Percentiles rank a stretch among this genome's conserved stretches.
phyloP scores from a whole-genome alignment of 1,284 basidiomycete genomes.

The Malassezia globosa region DNA sequence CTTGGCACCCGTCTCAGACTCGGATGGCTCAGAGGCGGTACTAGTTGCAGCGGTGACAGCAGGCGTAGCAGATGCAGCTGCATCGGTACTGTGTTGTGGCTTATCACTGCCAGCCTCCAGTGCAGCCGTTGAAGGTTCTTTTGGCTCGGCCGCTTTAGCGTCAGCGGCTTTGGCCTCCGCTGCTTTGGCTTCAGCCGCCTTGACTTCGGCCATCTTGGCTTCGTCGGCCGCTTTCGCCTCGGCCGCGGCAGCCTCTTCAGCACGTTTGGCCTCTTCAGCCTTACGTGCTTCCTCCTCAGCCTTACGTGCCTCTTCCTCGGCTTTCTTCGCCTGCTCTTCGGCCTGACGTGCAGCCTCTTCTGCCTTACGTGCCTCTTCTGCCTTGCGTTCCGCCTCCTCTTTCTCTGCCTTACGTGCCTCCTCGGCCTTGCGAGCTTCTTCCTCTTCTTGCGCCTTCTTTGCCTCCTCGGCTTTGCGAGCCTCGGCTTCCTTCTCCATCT shows the following conservation, averaged over 20 bases:
- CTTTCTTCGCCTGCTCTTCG: constrained; percentile 26
- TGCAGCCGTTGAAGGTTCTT: constrained; percentile 17
- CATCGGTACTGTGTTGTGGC: constrained; percentile 2
- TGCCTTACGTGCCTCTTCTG: constrained; percentile 18
- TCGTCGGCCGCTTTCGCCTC: constrained; percentile 16
- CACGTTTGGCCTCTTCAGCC: constrained; percentile 18
- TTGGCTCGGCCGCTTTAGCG: constrained; percentile 6
- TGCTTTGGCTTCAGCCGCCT: constrained; percentile 14
- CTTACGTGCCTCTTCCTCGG: constrained; percentile 14
- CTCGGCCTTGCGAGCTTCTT: constrained; percentile 17
- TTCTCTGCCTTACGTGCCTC: constrained; percentile 5
- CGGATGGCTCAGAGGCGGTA: constrained; percentile 8
- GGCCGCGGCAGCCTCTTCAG: constrained; percentile 17
- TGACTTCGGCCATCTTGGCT: constrained; percentile 9
- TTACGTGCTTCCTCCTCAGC: constrained; percentile 7
- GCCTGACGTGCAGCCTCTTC: constrained; percentile 13
- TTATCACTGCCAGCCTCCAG: constrained; percentile 18
- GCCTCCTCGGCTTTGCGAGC: constrained; percentile 25
- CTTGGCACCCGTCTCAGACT: constrained; percentile 10
- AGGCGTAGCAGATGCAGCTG: constrained; percentile 2
- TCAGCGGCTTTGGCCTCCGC: constrained; percentile 13
- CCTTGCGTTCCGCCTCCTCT: constrained; percentile 15
- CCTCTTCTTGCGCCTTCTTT: constrained; percentile 25
- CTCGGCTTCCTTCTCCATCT: constrained; percentile 18
- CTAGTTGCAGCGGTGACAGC: no score